Conservation (phyloP, 305 asterid genomes). For the Fraxinus angustifolia region DNA sequence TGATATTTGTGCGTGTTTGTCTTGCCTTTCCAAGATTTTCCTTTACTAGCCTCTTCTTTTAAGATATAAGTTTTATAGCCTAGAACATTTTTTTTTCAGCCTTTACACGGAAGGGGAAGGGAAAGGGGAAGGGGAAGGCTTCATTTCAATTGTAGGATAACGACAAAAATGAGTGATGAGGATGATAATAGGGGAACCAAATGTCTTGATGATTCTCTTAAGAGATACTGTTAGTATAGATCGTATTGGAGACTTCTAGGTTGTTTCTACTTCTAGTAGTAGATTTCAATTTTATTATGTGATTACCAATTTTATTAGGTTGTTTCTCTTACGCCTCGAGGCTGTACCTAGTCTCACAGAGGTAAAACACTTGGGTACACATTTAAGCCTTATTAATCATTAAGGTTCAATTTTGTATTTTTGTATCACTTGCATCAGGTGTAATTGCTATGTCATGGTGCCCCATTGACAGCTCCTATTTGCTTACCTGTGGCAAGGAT, state of each 20-base stretch:
- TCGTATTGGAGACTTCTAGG: neutral
- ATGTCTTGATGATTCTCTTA: neutral
- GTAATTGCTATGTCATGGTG: conserved; percentile 99
- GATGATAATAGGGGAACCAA: neutral
- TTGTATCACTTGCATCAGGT: conserved; percentile 46
- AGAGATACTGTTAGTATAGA: neutral
- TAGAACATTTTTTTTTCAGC: neutral
- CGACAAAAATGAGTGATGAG: neutral
- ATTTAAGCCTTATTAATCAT: neutral
- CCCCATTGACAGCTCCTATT: conserved; percentile 88
- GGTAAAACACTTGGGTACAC: neutral
- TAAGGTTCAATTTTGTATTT: conserved; percentile 9
- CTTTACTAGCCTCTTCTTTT: neutral
- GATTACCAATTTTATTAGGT: neutral
- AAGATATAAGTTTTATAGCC: neutral
- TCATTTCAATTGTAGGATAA: neutral
- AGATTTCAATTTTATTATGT: neutral
- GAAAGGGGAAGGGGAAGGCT: neutral
- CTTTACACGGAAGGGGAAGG: neutral
- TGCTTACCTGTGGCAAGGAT: conserved; percentile 96
- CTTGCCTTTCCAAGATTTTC: neutral
- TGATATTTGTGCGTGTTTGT: neutral
- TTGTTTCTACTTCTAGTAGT: neutral
- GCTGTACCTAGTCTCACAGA: neutral
- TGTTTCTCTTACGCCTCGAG: neutral